Evolutionary conservation across 2,329 filamentous ascomycete genomes (phyloP), one percentile per base, ranked within the genome.

Genomic region (Alternaria sp.): DNA sequence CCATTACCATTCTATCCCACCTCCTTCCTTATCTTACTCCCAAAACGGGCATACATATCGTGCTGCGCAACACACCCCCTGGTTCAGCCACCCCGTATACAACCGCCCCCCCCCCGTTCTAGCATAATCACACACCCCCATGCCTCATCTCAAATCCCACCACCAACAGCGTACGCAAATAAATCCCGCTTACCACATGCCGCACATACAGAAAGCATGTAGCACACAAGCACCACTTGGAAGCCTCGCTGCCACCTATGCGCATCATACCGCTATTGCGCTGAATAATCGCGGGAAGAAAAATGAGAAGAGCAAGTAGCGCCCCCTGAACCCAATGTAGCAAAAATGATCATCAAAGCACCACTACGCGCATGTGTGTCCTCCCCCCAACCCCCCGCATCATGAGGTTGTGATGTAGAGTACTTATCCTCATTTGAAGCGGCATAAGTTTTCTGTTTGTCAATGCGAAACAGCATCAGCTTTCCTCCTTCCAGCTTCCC

Each of bases 251-350:
- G 29, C 14, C 44, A 33, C 44, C 11, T 13, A 24, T 17, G 21
- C 21, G 23, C 17, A 14, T n/a, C 31, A 48, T 36, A 52, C 54
- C 33, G 48, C 40, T 34, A 21, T 40, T 46, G 39, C 42, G 54
- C 54, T 56, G 54, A 56, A 52, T 52, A 50, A 56, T 56, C 54
- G 13, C 31, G 33, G 26, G 33, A 34, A 33, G 23, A 21, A 40
- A 9, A 48, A 56, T 56, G 54, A 56, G 54, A 56, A 56, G 54
- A 56, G 54, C 48, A 56, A 52, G 28, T 41, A 34, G 33, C 26
- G 48, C 40, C 40, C 40, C 26, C 45, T 33, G 40, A 6, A 28
- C 33, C 24, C 3, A 9, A 52, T 24, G 23, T 28, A 36, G 54
- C 13, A 21, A 45, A 45, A 17, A 36, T 21, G n/a, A 45, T 53